Conservation (phyloP, 108 stramenopile species). For the Nannochloropsis salina region DNA sequence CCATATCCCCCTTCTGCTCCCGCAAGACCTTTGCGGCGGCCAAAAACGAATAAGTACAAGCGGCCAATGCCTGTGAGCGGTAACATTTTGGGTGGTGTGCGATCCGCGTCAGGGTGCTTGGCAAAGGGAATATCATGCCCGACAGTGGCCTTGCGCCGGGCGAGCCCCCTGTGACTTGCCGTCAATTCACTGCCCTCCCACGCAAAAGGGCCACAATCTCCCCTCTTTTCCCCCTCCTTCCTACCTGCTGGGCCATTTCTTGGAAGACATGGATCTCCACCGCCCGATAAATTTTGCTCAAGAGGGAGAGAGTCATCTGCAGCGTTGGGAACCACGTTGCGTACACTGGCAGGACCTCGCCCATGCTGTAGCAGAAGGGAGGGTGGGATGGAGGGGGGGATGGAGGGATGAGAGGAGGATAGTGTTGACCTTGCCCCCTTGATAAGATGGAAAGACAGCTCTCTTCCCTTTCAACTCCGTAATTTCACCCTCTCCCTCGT, state of each 20-base stretch:
- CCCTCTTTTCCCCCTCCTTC: too few species aligned
- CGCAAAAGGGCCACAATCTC: too few species aligned
- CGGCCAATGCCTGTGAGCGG: neutral
- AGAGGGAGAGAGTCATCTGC: conserved; percentile 46
- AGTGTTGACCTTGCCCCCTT: neutral
- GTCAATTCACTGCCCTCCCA: too few species aligned
- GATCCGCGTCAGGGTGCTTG: too few species aligned
- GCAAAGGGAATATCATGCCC: too few species aligned
- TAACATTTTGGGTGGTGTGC: too few species aligned
- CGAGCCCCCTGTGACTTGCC: too few species aligned
- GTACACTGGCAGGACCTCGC: neutral
- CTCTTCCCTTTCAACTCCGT: neutral
- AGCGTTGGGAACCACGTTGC: conserved; percentile 51
- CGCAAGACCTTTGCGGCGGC: neutral
- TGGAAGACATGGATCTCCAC: conserved; percentile 52
- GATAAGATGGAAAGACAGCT: too few species aligned
- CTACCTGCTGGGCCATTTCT: conserved; percentile 47
- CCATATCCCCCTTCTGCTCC: neutral
- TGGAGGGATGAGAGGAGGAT: neutral
- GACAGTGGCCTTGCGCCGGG: too few species aligned
- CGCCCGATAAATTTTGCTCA: conserved; percentile 54
- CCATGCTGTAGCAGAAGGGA: neutral
- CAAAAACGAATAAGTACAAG: neutral
- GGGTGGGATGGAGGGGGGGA: neutral
- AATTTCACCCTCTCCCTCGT: neutral